Evolutionary conservation across 2,329 filamentous ascomycete genomes (phyloP), one percentile per base, ranked within the genome.

Genomic region (Penicillium occitanis): DNA sequence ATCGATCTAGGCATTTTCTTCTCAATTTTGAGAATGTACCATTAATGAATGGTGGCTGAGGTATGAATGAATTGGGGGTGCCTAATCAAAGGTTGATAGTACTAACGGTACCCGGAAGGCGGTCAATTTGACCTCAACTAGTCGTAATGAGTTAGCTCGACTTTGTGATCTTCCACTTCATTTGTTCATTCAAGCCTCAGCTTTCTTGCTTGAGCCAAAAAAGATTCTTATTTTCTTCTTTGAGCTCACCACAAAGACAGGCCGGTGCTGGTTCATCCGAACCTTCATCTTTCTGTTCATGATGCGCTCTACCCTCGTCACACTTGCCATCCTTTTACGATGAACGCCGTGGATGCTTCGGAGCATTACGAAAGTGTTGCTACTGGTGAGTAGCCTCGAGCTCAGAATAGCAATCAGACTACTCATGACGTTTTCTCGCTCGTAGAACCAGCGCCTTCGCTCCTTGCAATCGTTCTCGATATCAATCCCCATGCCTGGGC

Each of bases 401-500:
- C 14, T 51, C 44, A 37, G 13, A 11, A 44, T 28, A 19, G n/a
- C 13, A 22, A 22, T 22, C 22, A 10, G 7, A 11, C 46, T 14
- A 25, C 50, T 63, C 17, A 57, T 33, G 17, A 30, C 17, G 7
- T 33, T 59, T 30, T 3, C 19, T 22, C 44, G 44, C 37, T 63
- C 13, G 48, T 69, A 85, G 86, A 84, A 66, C 83, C 85, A 46
- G 81, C 86, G 11, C 92, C 95, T 0, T 96, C 94, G 14, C 88
- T 99, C 42, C 88, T 97, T 62, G 90, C 92, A 71, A 89, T 99
- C 73, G 85, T 99, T 74, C 86, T 99, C 81, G 95, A 99, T 82
- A 97, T 94, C 30, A 99, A 99, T 77, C 95, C 95, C 2, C 91
- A 93, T 72, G 93, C 95, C 72, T 97, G 95, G 95, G 88, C 91